These are phyloP conservation scores for Ogataea naganishii DNA, from an alignment of 805 yeast genomes.

Conservation along the genomic window DNA sequence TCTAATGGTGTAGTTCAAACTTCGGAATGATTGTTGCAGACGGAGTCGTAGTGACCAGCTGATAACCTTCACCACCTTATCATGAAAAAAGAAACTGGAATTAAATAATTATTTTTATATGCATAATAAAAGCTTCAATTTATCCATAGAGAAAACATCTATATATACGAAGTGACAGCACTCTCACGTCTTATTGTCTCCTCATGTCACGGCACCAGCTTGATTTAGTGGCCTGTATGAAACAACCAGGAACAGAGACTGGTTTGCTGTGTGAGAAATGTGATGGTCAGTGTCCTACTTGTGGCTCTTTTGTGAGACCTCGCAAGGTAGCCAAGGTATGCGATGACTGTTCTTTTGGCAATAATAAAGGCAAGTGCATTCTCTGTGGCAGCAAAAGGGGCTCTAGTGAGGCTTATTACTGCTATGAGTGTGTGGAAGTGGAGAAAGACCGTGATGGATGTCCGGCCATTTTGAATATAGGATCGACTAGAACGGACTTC, in stretches of 20 bases:
- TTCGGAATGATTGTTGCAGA: too few species aligned
- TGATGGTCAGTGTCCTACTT: conserved; percentile 86
- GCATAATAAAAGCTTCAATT: too few species aligned
- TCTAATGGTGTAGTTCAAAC: too few species aligned
- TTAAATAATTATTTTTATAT: too few species aligned
- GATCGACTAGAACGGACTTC: conserved; percentile 63
- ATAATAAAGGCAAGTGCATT: conserved; percentile 57
- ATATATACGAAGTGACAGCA: too few species aligned
- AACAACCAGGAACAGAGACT: conserved; percentile 66
- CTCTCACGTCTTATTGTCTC: too few species aligned
- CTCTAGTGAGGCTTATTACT: conserved; percentile 66
- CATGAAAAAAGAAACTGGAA: too few species aligned
- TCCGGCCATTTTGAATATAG: conserved; percentile 75
- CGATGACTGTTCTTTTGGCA: conserved; percentile 78
- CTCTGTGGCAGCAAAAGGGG: conserved; percentile 60
- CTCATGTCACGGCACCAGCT: conserved; percentile 89
- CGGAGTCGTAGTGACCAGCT: too few species aligned
- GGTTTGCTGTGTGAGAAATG: conserved; percentile 79
- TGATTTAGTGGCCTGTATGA: conserved; percentile 76
- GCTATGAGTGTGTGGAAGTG: conserved; percentile 71
- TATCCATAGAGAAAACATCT: too few species aligned
- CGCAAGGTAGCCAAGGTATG: conserved; percentile 62
- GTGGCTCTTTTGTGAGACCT: conserved; percentile 80
- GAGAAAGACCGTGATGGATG: conserved; percentile 91
- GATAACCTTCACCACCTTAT: too few species aligned